phyloP scores from a whole-genome alignment of 108 stramenopile genomes.

The Aurantiochytrium sp. region DNA sequence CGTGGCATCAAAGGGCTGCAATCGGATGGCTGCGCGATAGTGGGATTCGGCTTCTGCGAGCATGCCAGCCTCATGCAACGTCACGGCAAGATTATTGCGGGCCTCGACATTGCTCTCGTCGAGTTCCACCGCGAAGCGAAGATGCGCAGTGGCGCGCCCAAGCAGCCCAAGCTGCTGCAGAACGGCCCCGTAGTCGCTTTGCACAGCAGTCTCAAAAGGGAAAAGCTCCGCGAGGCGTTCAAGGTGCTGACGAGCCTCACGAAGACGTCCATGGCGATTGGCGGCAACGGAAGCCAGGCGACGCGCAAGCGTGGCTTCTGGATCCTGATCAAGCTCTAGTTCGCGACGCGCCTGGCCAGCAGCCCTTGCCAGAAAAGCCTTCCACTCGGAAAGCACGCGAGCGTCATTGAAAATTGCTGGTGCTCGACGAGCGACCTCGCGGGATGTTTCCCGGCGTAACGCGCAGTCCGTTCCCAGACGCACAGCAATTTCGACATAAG shows the following conservation, averaged over 20 bases:
- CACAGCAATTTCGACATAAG: slow-evolving; percentile 25
- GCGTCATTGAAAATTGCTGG: slow-evolving; percentile 19
- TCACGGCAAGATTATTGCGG: background rate
- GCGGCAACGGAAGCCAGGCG: no score
- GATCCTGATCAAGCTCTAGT: no score
- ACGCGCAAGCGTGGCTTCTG: no score
- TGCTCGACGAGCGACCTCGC: background rate
- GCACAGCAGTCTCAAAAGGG: background rate
- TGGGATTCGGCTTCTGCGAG: background rate
- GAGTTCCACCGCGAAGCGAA: background rate
- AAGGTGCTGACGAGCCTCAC: background rate
- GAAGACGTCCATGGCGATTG: background rate
- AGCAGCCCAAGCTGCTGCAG: slow-evolving; percentile 6
- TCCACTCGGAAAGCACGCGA: slow-evolving; percentile 22
- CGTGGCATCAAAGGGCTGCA: background rate
- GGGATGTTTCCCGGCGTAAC: background rate
- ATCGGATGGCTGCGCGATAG: background rate
- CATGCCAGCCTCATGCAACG: background rate
- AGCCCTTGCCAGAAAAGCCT: background rate
- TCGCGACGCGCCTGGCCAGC: background rate
- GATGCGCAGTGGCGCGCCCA: background rate
- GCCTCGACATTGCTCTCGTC: background rate
- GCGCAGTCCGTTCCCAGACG: slow-evolving; percentile 1
- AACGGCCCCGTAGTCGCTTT: slow-evolving; percentile 9
- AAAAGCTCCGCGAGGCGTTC: background rate